phyloP scores from a whole-genome alignment of 2,329 filamentous ascomycete genomes.

The Neonectria magnoliae region DNA sequence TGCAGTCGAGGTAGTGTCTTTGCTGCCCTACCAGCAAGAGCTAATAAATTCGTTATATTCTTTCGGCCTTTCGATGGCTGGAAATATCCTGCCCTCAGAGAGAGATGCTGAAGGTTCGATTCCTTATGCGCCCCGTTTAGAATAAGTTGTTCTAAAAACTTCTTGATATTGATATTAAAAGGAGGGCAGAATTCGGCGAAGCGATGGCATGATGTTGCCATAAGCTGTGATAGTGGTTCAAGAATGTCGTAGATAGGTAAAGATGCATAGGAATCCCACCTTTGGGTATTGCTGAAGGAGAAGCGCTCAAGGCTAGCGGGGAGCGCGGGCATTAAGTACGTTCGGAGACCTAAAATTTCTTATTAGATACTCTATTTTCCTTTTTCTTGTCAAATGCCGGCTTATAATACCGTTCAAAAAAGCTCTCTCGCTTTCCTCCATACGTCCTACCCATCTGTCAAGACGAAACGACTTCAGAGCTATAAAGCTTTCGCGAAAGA shows the following conservation, averaged over 20 bases:
- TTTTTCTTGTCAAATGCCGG: too few relatives aligned
- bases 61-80: rapidly evolving
- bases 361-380: neutral
- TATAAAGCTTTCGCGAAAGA: slow-evolving; percentile 27
- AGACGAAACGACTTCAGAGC: slow-evolving; percentile 21
- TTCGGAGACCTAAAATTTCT: slow-evolving; percentile 14
- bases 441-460: slow-evolving; percentile 4
- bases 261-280: neutral
- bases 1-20: slow-evolving; percentile 11
- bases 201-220: slow-evolving; percentile 20
- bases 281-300: neutral
- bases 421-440: neutral
- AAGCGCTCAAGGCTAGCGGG: slow-evolving; percentile 16
- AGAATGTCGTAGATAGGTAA: neutral
- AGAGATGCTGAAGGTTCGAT: slow-evolving; percentile 18
- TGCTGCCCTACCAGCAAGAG: slow-evolving; percentile 9
- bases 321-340: slow-evolving; percentile 13
- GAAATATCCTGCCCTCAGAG: neutral
- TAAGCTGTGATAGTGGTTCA: neutral
- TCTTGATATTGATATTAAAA: rapidly evolving
- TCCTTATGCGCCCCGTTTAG: neutral
- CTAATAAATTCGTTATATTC: neutral
- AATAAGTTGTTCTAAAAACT: slow-evolving; percentile 5
- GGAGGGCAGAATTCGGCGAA: slow-evolving; percentile 17
- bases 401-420: slow-evolving; percentile 10